Conservation (phyloP, 345 rosid species). For the Eucalyptus regnans region DNA sequence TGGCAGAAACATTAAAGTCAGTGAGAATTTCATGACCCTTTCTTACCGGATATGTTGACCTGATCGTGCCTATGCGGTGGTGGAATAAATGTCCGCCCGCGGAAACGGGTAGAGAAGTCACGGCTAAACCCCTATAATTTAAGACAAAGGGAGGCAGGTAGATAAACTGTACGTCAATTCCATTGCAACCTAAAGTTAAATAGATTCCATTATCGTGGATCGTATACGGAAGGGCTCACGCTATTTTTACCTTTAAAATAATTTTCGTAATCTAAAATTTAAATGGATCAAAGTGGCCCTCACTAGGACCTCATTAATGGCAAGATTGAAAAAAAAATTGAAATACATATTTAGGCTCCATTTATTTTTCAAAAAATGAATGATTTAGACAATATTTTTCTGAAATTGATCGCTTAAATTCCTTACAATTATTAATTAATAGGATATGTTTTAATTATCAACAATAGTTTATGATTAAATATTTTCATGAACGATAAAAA, state of each 20-base stretch:
- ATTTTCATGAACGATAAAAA: rapidly evolving
- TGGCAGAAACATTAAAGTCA: not conserved
- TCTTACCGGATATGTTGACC: not conserved
- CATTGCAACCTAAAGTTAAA: not conserved
- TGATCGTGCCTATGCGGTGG: not conserved
- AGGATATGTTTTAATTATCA: no score
- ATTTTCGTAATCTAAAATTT: not conserved
- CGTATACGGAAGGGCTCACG: not conserved
- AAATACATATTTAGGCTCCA: no score
- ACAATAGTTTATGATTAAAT: no score
- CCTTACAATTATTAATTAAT: no score
- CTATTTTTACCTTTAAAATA: not conserved
- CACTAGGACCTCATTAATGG: not conserved
- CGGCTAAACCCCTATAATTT: not conserved
- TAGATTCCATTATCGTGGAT: not conserved
- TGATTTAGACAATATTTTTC: no score
- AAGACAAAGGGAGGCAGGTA: not conserved
- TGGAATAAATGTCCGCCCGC: not conserved
- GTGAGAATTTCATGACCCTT: not conserved
- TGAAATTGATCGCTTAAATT: no score
- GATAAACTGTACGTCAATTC: not conserved
- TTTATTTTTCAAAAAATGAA: no score
- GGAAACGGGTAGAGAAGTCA: not conserved
- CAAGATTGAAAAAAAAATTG: not conserved
- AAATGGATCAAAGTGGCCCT: not conserved